Base-by-base conservation (phyloP, 441 rosid genomes). In the Croton laevigatus region DNA sequence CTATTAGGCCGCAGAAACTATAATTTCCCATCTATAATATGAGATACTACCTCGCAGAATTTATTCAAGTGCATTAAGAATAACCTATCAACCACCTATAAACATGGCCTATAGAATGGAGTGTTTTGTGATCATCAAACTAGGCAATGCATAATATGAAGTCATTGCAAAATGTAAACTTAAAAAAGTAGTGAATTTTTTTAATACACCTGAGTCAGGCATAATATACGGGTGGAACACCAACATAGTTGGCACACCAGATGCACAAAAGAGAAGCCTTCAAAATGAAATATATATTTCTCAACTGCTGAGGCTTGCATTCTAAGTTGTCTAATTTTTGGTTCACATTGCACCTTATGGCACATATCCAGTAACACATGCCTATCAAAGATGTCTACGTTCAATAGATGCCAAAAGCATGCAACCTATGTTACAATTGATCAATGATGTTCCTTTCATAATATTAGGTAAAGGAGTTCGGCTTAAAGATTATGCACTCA, bases 321-420 rank as follows among this genome's bases (percentile, higher is more conserved):
- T 27, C 32, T 27, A 27, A 27, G 22, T 16, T 27, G 40, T 71
- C 42, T 17, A 12, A 59, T 34, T 27, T 17, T n/a, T 58, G 66
- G 49, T 32, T 36, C 54, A 65, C 4, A 17, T 19, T 40, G 51
- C 32, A 10, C 48, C 27, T 19, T 59, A 55, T 57, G 36, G 36
- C 27, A 8, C 22, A 38, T 40, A 62, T 63, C 74, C 23, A 58
- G 3, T 20, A 70, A 17, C 46, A 58, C 38, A 34, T 12, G 53
- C 52, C 52, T 12, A 52, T n/a, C 61, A 22, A 61, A 52, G 44
- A 27, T 64, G 65, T 22, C 52, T 12, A 62, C 2, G 23, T 38
- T 61, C 57, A 61, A 38, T 58, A 44, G 32, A 38, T 51, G 64
- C 22, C 66, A 52, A 54, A 64, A 45, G 23, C 36, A 22, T 68